These are phyloP conservation scores for Ammopiptanthus mongolicus DNA, from an alignment of 306 rosid genomes.

Conservation along the genomic window DNA sequence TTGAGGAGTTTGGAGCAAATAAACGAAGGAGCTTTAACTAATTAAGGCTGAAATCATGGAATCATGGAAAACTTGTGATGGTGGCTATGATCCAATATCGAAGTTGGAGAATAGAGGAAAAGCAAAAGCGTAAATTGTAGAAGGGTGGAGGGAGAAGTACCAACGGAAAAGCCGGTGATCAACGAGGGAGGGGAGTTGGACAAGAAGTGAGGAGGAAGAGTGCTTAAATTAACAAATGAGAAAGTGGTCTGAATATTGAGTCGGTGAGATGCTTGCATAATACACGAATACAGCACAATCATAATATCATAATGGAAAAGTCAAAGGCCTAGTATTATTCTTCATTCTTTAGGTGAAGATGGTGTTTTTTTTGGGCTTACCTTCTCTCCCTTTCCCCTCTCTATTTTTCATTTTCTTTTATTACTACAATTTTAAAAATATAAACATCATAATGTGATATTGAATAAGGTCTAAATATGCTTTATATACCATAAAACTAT, in stretches of 20 bases:
- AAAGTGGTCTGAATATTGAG: background rate
- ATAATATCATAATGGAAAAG: background rate
- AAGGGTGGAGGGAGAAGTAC: background rate
- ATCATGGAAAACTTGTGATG: slow-evolving; percentile 26
- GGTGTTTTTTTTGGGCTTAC: too few relatives aligned
- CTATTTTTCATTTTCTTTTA: too few relatives aligned
- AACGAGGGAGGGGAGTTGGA: slow-evolving; percentile 9
- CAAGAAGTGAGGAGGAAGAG: background rate
- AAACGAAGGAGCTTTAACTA: background rate
- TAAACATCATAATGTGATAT: too few relatives aligned
- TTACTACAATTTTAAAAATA: too few relatives aligned
- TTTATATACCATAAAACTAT: too few relatives aligned
- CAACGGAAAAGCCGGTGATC: background rate
- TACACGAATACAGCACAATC: background rate
- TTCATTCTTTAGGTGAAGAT: background rate
- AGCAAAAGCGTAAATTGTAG: slow-evolving; percentile 12
- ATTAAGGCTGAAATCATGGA: slow-evolving; percentile 27
- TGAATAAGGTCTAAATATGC: too few relatives aligned
- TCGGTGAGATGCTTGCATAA: slow-evolving; percentile 23
- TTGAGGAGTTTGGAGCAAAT: too few relatives aligned
- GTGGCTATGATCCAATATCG: slow-evolving; percentile 16
- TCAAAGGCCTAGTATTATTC: slow-evolving; percentile 18
- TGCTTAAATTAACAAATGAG: background rate
- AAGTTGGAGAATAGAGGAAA: background rate
- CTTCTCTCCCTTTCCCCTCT: too few relatives aligned